These are phyloP conservation scores for Phytophthora boehmeriae DNA, from an alignment of 352 stramenopile genomes.

Conservation along the genomic window DNA sequence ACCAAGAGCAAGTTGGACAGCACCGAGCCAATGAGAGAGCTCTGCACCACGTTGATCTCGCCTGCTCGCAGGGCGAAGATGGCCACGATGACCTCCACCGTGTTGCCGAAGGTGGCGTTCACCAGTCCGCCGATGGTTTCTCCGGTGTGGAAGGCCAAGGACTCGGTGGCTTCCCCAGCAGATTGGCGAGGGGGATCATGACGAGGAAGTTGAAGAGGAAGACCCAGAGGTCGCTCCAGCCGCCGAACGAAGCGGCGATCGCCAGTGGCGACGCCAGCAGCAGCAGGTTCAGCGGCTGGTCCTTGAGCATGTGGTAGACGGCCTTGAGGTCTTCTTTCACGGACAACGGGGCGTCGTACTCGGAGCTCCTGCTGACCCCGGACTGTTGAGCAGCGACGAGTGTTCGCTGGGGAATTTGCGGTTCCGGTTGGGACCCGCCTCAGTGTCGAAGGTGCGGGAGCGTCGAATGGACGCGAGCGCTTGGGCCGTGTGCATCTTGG, in stretches of 20 bases:
- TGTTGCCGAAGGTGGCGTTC: slow-evolving; percentile 98
- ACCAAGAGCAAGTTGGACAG: slow-evolving; percentile 98
- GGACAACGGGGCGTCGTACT: slow-evolving; percentile 16
- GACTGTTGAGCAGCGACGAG: slow-evolving; percentile 39
- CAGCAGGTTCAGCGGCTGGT: slow-evolving; percentile 73
- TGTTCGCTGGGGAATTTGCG: slow-evolving; percentile 42
- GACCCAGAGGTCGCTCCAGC: slow-evolving; percentile 79
- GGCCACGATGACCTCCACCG: slow-evolving; percentile 96
- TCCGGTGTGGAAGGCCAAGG: slow-evolving; percentile 96
- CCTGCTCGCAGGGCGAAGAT: slow-evolving; percentile 93
- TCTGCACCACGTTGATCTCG: slow-evolving; percentile 96
- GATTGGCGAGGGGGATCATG: slow-evolving; percentile 95
- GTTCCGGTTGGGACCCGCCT: slow-evolving; percentile 13
- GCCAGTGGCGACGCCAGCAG: slow-evolving; percentile 66
- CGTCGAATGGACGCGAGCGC: slow-evolving; percentile 65
- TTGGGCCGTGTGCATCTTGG: slow-evolving; percentile 67
- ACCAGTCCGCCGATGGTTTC: slow-evolving; percentile 97
- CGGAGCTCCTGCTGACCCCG: slow-evolving; percentile 6
- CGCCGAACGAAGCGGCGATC: slow-evolving; percentile 62
- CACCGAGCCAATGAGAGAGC: slow-evolving; percentile 97
- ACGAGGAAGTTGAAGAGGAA: slow-evolving; percentile 97
- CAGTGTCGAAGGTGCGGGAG: slow-evolving; percentile 47
- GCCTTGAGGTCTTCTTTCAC: slow-evolving; percentile 45
- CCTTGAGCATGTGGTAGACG: slow-evolving; percentile 51
- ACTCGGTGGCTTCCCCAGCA: slow-evolving; percentile 98